These are phyloP conservation scores for Fonsecaea pugnacius DNA, from an alignment of 2,329 filamentous ascomycete species.

Conservation along the genomic window DNA sequence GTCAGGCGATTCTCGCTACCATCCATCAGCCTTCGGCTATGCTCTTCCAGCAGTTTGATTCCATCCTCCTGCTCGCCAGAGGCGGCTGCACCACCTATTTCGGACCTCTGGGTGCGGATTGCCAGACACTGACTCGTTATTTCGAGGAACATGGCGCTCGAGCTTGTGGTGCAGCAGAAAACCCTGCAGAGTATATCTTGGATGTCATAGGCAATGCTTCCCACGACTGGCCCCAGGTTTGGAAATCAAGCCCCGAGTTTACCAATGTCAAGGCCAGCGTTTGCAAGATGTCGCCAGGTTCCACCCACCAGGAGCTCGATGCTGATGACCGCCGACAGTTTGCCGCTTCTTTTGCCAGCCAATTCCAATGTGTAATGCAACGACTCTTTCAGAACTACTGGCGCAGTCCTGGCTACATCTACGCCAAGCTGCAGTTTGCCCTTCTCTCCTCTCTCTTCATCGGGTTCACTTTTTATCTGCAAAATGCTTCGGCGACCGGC, in stretches of 20 bases:
- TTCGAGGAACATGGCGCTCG: slow-evolving; percentile 67
- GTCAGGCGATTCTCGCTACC: slow-evolving; percentile 87
- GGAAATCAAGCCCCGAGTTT: slow-evolving; percentile 63
- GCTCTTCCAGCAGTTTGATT: slow-evolving; percentile 80
- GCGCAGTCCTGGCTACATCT: slow-evolving; percentile 84
- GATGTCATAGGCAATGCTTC: slow-evolving; percentile 62
- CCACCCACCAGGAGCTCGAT: neutral
- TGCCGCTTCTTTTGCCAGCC: slow-evolving; percentile 70
- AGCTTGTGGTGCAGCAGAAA: slow-evolving; percentile 63
- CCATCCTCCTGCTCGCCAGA: slow-evolving; percentile 64
- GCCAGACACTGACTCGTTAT: slow-evolving; percentile 61
- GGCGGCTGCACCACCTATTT: slow-evolving; percentile 71
- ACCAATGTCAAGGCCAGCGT: slow-evolving; percentile 1
- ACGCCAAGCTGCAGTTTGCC: slow-evolving; percentile 65
- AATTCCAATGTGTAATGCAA: slow-evolving; percentile 67
- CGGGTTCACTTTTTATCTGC: slow-evolving; percentile 67
- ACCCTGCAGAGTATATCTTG: slow-evolving; percentile 76
- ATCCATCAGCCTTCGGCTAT: slow-evolving; percentile 93
- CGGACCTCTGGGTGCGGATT: slow-evolving; percentile 65
- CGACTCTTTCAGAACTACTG: slow-evolving; percentile 90
- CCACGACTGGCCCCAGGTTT: slow-evolving; percentile 65
- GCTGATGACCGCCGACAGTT: slow-evolving; percentile 61
- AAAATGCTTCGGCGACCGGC: slow-evolving; percentile 66
- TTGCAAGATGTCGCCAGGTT: neutral
- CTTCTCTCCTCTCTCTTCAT: slow-evolving; percentile 56